Percentiles rank a stretch among this genome's conserved stretches.
phyloP scores from a whole-genome alignment of 1,284 basidiomycete species.

The Schizophyllum commune region DNA sequence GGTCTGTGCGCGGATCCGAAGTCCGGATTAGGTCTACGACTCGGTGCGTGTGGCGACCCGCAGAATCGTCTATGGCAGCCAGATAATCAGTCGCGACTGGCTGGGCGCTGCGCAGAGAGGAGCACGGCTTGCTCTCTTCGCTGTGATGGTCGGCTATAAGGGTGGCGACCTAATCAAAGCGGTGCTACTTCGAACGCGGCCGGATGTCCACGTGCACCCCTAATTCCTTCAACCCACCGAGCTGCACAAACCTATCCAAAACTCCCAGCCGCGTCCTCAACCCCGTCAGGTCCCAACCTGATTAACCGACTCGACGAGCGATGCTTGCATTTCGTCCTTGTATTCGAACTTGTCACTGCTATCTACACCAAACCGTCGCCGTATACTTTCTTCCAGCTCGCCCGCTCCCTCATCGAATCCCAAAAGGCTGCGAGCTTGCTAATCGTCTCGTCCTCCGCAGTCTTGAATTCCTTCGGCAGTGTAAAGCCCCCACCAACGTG shows the following conservation, averaged over 20 bases:
- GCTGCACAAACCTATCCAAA: no score
- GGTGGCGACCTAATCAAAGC: not conserved
- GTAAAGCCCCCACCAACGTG: conserved; percentile 39
- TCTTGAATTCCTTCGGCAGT: conserved; percentile 35
- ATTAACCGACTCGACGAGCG: no score
- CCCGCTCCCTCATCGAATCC: conserved; percentile 54
- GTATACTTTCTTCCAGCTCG: conserved; percentile 67
- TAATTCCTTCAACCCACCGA: no score
- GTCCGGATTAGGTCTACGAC: not conserved
- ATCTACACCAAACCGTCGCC: conserved; percentile 6
- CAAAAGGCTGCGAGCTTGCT: conserved; percentile 56
- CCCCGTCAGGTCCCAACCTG: no score
- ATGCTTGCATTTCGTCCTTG: no score
- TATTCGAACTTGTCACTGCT: no score
- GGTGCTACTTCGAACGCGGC: not conserved
- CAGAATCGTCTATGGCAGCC: not conserved
- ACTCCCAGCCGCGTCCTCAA: no score
- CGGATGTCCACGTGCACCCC: no score
- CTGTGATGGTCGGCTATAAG: not conserved
- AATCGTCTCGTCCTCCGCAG: conserved; percentile 21
- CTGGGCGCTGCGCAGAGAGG: not conserved
- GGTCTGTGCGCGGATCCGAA: not conserved
- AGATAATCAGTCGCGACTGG: not conserved
- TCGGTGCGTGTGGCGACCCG: not conserved
- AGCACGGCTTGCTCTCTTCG: not conserved